These are phyloP conservation scores for Ogataea paraovalis DNA, from an alignment of 805 yeast genomes.

Conservation along the genomic window DNA sequence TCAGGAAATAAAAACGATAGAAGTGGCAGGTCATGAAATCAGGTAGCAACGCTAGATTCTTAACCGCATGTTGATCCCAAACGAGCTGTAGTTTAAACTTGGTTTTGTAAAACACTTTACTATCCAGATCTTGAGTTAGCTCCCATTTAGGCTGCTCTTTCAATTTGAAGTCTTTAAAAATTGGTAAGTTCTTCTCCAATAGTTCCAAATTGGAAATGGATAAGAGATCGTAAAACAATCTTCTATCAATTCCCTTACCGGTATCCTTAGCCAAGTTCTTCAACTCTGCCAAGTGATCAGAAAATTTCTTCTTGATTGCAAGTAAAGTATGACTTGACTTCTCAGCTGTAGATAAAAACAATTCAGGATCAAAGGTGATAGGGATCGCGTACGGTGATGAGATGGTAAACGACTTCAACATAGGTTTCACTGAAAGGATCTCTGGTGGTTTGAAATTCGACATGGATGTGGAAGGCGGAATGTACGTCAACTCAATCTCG, in stretches of 20 bases:
- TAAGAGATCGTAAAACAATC: conserved; percentile 20
- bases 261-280: conserved; percentile 15
- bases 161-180: conserved; percentile 13
- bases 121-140: conserved; percentile 2
- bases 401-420: conserved; percentile 16
- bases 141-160: conserved; percentile 19
- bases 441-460: conserved; percentile 12
- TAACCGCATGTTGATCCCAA: conserved; percentile 10
- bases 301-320: conserved; percentile 13
- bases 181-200: conserved; percentile 11
- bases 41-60: conserved; percentile 18
- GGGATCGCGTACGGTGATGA: conserved; percentile 20
- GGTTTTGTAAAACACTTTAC: conserved; percentile 7
- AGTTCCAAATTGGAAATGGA: conserved; percentile 17
- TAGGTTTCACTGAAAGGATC: conserved; percentile 10
- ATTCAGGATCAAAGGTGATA: conserved; percentile 14
- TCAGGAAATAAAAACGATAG: conserved; percentile 16
- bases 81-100: conserved; percentile 14
- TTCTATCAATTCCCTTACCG: conserved; percentile 21
- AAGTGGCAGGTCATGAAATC: conserved; percentile 19
- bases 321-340: conserved; percentile 13
- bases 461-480: conserved; percentile 5
- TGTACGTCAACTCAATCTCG: conserved; percentile 11
- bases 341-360: conserved; percentile 9
- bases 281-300: conserved; percentile 11